A percentile compares a stretch with the other conserved stretches of the same genome.
Conservation (phyloP, 805 yeast species). For the Pichia pseudocactophila region DNA sequence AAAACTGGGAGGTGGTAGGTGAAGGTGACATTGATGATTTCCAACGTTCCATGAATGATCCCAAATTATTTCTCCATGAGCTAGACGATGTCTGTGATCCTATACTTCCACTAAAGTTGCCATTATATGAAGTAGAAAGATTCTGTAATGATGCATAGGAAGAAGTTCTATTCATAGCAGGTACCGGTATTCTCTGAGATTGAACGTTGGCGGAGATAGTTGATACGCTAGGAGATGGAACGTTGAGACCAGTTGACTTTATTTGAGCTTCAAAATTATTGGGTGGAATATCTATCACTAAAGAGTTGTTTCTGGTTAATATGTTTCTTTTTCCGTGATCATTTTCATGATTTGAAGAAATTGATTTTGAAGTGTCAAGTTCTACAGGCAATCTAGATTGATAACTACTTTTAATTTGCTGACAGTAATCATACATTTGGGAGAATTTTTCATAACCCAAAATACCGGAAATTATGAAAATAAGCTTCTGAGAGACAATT, state of each 20-base stretch:
- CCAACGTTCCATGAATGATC: constrained; percentile 26
- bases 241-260: background rate
- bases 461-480: constrained; percentile 44
- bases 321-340: background rate
- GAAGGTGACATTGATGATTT: constrained; percentile 9
- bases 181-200: constrained; percentile 16
- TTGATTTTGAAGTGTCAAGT: background rate
- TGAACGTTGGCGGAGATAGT: constrained; percentile 12
- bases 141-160: constrained; percentile 29
- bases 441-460: constrained; percentile 30
- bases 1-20: constrained; percentile 4
- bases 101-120: constrained; percentile 4
- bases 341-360: background rate
- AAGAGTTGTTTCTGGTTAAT: constrained; percentile 1
- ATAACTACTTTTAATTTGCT: constrained; percentile 1
- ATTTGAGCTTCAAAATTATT: background rate
- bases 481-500: constrained; percentile 44
- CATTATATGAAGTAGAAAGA: constrained; percentile 31
- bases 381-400: background rate
- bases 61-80: constrained; percentile 25
- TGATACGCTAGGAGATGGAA: constrained; percentile 12
- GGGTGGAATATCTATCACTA: constrained; percentile 1
- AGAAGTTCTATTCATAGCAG: constrained; percentile 21
- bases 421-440: constrained; percentile 8
- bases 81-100: constrained; percentile 12